These are phyloP conservation scores for Isochrysis galbana DNA, from an alignment of 78 protist species.

Conservation along the genomic window DNA sequence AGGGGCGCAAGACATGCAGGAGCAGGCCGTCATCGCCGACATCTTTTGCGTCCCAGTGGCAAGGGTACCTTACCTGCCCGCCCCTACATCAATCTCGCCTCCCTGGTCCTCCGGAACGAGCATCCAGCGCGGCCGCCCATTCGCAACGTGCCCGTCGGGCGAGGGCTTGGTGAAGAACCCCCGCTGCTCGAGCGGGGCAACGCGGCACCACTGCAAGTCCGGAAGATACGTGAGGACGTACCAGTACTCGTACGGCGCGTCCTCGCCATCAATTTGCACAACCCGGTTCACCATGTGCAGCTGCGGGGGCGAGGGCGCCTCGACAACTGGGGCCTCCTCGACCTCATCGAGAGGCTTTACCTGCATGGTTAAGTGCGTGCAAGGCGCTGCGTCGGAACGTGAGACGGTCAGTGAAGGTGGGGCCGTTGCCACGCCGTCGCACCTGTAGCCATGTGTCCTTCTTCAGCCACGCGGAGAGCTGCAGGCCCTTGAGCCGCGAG, in stretches of 20 bases:
- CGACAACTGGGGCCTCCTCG: neutral
- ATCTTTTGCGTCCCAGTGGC: too few relatives aligned
- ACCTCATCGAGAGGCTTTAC: neutral
- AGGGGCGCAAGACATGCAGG: too few relatives aligned
- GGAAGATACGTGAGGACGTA: neutral
- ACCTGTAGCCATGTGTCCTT: neutral
- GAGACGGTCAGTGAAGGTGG: too few relatives aligned
- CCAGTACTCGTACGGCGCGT: neutral
- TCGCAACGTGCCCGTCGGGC: neutral
- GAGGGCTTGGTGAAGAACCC: neutral
- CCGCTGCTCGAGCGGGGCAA: conserved; percentile 23
- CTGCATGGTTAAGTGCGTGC: too few relatives aligned
- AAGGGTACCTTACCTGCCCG: too few relatives aligned
- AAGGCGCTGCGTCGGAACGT: too few relatives aligned
- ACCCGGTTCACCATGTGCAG: neutral
- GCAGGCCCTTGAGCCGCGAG: neutral
- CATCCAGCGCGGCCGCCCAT: conserved; percentile 27
- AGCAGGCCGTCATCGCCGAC: too few relatives aligned
- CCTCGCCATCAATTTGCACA: neutral
- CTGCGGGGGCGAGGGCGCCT: neutral
- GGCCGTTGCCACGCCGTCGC: too few relatives aligned
- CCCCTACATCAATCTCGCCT: conserved; percentile 28
- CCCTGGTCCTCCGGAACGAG: conserved; percentile 32
- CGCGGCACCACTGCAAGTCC: conserved; percentile 48
- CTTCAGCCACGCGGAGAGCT: neutral